These are phyloP conservation scores for Mycena polygramma DNA, from an alignment of 768 basidiomycete genomes.

Conservation along the genomic window DNA sequence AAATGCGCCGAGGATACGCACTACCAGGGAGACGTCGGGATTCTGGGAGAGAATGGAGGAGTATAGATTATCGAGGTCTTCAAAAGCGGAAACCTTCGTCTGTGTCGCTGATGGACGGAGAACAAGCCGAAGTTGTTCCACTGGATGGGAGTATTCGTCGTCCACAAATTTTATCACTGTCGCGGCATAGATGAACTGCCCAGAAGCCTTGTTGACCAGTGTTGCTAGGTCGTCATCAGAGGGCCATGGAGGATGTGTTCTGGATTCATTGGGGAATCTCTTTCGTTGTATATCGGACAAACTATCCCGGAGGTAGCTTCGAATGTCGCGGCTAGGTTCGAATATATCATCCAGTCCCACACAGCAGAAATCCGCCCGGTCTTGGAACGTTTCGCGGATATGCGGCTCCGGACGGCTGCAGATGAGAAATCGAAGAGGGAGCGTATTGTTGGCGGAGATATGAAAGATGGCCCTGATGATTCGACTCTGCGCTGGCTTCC, in stretches of 20 bases:
- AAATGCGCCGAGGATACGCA: neutral
- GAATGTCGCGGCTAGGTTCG: neutral
- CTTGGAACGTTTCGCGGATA: constrained; percentile 1
- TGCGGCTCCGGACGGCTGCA: constrained; percentile 7
- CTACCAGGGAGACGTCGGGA: neutral
- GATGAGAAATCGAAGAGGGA: constrained; percentile 4
- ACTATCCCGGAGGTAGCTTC: neutral
- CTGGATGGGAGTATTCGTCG: constrained; percentile 22
- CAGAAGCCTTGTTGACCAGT: constrained; percentile 25
- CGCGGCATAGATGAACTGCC: constrained; percentile 42
- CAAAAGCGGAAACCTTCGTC: neutral
- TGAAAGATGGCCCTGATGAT: neutral
- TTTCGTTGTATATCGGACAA: neutral
- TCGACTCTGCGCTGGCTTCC: neutral
- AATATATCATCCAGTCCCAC: neutral
- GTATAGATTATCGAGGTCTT: neutral
- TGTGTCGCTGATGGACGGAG: neutral
- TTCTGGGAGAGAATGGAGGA: neutral
- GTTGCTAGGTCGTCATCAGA: constrained; percentile 11
- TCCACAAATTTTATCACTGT: constrained; percentile 45
- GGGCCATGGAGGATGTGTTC: constrained; percentile 17
- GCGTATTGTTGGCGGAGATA: neutral
- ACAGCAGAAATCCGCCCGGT: neutral
- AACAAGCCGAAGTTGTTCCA: constrained; percentile 1
- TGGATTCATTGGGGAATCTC: neutral